phyloP scores from a whole-genome alignment of 768 basidiomycete species.

The Roridomyces roridus region DNA sequence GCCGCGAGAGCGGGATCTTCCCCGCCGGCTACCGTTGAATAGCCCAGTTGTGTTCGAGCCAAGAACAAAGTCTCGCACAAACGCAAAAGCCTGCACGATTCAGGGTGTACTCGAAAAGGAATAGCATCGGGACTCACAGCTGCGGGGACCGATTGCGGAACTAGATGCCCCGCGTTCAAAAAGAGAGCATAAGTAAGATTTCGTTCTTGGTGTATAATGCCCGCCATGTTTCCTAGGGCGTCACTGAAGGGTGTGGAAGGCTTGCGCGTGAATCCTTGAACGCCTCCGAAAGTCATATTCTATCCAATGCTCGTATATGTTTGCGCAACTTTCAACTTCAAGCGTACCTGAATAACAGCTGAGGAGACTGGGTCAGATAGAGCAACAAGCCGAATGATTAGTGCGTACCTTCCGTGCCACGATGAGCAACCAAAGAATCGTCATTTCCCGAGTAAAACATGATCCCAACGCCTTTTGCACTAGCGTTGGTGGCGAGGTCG shows the following conservation, averaged over 20 bases:
- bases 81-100: conserved; percentile 43
- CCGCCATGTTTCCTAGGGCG: conserved; percentile 47
- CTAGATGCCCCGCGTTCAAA: conserved; percentile 21
- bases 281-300: conserved; percentile 63
- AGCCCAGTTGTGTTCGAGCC: conserved; percentile 55
- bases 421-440: conserved; percentile 53
- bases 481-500: conserved; percentile 53
- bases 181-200: conserved; percentile 41
- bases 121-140: neutral
- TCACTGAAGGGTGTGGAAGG: conserved; percentile 56
- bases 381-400: neutral
- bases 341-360: conserved; percentile 44
- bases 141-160: conserved; percentile 21
- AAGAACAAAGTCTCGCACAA: conserved; percentile 55
- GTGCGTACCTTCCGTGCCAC: conserved; percentile 50
- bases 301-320: conserved; percentile 21
- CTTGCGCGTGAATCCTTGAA: conserved; percentile 54
- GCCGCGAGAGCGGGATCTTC: conserved; percentile 42
- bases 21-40: conserved; percentile 51
- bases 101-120: neutral
- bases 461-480: conserved; percentile 40
- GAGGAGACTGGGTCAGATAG: conserved; percentile 11
- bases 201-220: conserved; percentile 61
- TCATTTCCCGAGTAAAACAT: conserved; percentile 57
- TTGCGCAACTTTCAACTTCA: neutral